Evolutionary conservation across 129 eudicot genomes (phyloP).

Genomic region (Flaveria linearis): DNA sequence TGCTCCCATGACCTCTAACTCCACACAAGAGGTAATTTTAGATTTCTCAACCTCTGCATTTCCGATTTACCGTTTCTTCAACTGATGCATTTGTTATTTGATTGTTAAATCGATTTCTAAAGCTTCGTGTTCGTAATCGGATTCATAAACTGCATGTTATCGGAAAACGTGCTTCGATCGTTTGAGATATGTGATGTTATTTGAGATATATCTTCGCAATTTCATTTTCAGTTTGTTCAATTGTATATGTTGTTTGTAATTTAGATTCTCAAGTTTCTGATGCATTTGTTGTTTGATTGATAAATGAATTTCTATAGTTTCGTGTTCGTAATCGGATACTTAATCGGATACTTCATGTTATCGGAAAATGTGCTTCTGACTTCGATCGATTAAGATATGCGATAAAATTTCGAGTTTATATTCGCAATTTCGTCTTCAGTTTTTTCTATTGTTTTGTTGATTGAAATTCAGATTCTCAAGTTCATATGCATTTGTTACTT

Average conservation of each 20-base stretch:
- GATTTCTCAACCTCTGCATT: conserved; percentile 18
- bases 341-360: neutral
- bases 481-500: neutral
- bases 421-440: neutral
- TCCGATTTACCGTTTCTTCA: conserved; percentile 1
- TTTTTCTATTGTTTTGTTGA: too few relatives aligned
- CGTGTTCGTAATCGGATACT: neutral
- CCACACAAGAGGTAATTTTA: conserved; percentile 30
- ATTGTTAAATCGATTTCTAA: neutral
- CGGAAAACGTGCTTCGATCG: conserved; percentile 6
- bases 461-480: too few relatives aligned
- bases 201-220: conserved; percentile 12
- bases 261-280: neutral
- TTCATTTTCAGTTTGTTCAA: neutral
- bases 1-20: conserved; percentile 14
- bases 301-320: neutral
- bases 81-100: neutral
- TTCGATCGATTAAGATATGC: neutral
- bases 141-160: conserved; percentile 13
- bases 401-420: conserved; percentile 4
- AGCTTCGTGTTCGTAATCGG: neutral
- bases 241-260: neutral
- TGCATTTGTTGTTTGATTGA: neutral
- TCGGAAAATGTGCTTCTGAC: conserved; percentile 7
- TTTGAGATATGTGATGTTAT: neutral